Base-by-base conservation (phyloP, 108 stramenopile genomes). In the Asterionellopsis glacialis region DNA sequence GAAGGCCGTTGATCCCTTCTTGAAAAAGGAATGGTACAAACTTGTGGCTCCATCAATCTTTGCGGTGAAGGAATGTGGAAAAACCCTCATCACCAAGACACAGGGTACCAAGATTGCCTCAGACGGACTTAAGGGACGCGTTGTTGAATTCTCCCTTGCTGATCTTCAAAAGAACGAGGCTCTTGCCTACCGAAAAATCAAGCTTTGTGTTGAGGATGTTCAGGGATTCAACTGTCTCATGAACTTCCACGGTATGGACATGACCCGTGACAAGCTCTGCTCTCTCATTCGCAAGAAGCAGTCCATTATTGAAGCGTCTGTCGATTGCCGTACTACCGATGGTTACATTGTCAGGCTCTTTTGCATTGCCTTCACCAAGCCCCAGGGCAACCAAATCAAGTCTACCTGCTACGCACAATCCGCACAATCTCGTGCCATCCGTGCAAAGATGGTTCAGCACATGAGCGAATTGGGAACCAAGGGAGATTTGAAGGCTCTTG, bases 181-280 rank as follows among this genome's bases (percentile, higher is more conserved):
- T 49, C 69, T 93, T 70, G 80, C 83, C n/a, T 98, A 85, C 86
- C 85, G 98, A 55, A 99, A 99, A 79, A 83, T 99, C 63, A 94
- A 96, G 81, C 89, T 99, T 50, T 94, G 96, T 63, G 74, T 88
- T 61, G 99, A 99, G 84, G 99, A 99, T 74, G 96, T 99, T 33
- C 96, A 99, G 87, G 99, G 99, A 66, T 94, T 84, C 81, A 96
- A 97, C 76, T 95, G 91, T 57, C 85, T 99, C 44, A 80, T 95
- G 65, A 99, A 98, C 86, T 99, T 99, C 79, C 97, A 98, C 75
- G 99, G 99, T 24, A 97, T 99, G 97, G 96, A 96, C 82, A 94
- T 98, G 93, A 99, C 99, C 74, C 95, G 97, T 57, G 99, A 99
- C 69, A 99, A 99, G 91, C 86, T 99, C 41, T 96, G 94, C 92